Evolutionary conservation across 768 basidiomycete genomes (phyloP).

Genomic region (Kwoniella europaea): DNA sequence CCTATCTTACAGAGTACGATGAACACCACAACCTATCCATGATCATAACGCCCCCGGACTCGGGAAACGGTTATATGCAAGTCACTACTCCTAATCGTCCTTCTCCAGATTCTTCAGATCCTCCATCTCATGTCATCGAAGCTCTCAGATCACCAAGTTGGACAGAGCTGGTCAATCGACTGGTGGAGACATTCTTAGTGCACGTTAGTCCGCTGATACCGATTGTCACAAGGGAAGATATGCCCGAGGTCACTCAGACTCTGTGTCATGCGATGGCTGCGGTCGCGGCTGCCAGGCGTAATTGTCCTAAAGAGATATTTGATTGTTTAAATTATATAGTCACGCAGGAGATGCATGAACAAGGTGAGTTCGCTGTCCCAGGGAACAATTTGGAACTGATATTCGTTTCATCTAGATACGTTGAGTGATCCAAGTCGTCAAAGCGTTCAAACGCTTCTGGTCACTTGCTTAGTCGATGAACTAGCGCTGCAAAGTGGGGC

Average conservation of each 20-base stretch:
- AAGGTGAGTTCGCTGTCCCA: conserved; percentile 14
- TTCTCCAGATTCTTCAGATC: conserved; percentile 4
- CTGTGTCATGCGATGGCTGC: conserved; percentile 29
- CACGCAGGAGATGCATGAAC: conserved; percentile 26
- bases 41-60: conserved; percentile 9
- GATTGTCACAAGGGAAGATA: conserved; percentile 27
- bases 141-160: conserved; percentile 30
- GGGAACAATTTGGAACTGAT: no score
- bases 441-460: conserved; percentile 30
- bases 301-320: conserved; percentile 34
- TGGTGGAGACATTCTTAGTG: conserved; percentile 30
- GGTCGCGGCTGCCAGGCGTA: conserved; percentile 24
- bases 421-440: conserved; percentile 22
- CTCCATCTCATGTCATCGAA: conserved; percentile 23
- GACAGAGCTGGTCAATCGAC: conserved; percentile 29
- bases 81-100: conserved; percentile 2
- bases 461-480: conserved; percentile 28
- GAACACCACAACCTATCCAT: conserved; percentile 19
- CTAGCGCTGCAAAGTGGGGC: conserved; percentile 18
- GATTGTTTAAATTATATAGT: conserved; percentile 26
- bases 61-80: conserved; percentile 29
- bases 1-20: conserved; percentile 23
- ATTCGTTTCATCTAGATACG: conserved; percentile 13
- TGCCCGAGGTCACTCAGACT: conserved; percentile 16
- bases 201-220: conserved; percentile 29